Percentiles rank a stretch among this genome's conserved stretches.
These are phyloP conservation scores for Mycena olivaceomarginata DNA, from an alignment of 768 basidiomycete genomes.

Conservation along the genomic window DNA sequence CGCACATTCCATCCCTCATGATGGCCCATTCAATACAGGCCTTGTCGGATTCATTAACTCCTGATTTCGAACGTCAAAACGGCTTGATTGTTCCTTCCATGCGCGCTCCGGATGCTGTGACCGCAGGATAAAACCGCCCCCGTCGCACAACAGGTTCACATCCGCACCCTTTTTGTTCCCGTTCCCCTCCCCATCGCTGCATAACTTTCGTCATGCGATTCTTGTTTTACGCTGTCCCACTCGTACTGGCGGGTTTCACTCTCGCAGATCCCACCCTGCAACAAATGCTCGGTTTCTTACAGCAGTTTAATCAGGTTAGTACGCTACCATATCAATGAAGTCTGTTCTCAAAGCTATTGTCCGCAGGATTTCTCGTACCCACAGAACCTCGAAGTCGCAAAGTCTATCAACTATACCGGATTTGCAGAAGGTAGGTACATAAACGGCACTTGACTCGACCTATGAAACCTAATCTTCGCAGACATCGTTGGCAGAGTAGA, in stretches of 20 bases:
- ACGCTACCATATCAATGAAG: neutral
- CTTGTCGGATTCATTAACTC: too few species aligned
- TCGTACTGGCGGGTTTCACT: neutral
- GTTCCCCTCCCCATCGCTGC: neutral
- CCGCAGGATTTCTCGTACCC: slow-evolving; percentile 26
- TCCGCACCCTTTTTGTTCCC: neutral
- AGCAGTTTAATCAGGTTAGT: neutral
- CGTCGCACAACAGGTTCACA: neutral
- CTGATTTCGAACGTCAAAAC: too few species aligned
- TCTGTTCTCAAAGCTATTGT: neutral
- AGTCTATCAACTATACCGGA: slow-evolving; percentile 20
- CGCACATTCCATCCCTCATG: too few species aligned
- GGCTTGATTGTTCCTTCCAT: too few species aligned
- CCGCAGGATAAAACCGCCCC: neutral
- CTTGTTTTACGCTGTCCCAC: neutral
- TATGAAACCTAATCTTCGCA: neutral
- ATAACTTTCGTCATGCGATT: neutral
- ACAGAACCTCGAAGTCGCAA: slow-evolving; percentile 11
- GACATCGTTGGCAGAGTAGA: slow-evolving; percentile 24
- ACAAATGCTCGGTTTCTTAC: slow-evolving; percentile 19
- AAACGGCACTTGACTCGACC: neutral
- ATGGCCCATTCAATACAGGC: too few species aligned
- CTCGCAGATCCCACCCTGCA: neutral
- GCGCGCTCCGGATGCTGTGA: neutral
- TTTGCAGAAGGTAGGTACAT: slow-evolving; percentile 12